phyloP scores from a whole-genome alignment of 1,284 basidiomycete genomes.

The Apiotrichum gracile region DNA sequence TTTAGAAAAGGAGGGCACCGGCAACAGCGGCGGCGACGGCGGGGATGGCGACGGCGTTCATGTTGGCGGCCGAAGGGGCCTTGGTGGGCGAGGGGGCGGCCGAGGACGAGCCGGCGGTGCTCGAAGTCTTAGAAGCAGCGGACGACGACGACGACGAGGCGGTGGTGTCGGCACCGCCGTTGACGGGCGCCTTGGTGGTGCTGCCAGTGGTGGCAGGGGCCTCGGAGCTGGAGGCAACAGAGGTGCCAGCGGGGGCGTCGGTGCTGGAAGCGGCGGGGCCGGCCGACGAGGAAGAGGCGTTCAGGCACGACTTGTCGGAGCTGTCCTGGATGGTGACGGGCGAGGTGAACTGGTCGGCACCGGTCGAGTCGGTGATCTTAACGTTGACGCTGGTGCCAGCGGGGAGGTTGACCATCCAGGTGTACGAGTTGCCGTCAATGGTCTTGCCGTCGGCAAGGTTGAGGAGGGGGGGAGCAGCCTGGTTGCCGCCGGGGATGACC shows the following conservation, averaged over 20 bases:
- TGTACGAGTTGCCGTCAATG: conserved; percentile 22
- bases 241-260: not conserved
- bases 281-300: not conserved
- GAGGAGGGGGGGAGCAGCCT: conserved; percentile 29
- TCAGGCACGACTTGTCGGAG: conserved; percentile 27
- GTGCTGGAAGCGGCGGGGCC: conserved; percentile 7
- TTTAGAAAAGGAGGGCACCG: conserved; percentile 35
- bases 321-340: conserved; percentile 31
- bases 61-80: not conserved
- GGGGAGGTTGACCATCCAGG: conserved; percentile 39
- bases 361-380: conserved; percentile 33
- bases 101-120: conserved; percentile 15
- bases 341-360: conserved; percentile 32
- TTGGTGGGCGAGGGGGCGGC: conserved; percentile 12
- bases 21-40: conserved; percentile 31
- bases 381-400: conserved; percentile 32
- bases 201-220: conserved; percentile 6
- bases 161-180: conserved; percentile 5
- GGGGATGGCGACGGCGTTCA: conserved; percentile 23
- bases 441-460: no score
- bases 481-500: conserved; percentile 37
- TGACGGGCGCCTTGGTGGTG: not conserved
- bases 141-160: conserved; percentile 9
- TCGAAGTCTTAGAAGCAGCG: conserved; percentile 4
- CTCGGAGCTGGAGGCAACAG: not conserved